Evolutionary conservation across 768 basidiomycete species (phyloP), one percentile per base, ranked within the genome.

Genomic region (Gloeopeniophorella convolvens): DNA sequence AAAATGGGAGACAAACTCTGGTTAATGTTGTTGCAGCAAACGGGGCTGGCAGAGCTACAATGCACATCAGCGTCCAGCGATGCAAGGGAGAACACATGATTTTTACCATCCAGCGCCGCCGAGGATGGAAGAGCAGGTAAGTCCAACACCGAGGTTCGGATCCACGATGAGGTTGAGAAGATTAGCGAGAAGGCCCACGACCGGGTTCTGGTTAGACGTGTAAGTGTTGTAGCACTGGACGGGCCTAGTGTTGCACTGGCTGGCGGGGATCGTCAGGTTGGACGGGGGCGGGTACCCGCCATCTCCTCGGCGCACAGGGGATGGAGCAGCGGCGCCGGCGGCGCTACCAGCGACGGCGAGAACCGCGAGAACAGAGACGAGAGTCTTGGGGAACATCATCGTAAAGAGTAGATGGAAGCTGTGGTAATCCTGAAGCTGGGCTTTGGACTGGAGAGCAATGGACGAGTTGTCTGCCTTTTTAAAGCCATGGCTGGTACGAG

Each of bases 401-500:
- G 33, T 42, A 18, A 43, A 37, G 28, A 23, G 18, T 47, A 23
- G 23, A 10, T 13, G 33, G 33, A 12, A n/a, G 27, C 21, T 33
- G 31, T 18, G 37, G 28, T 37, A 48, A 48, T 31, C n/a, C 20
- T 48, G 42, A 33, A 18, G 27, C 31, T 24, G 51, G 21, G 16
- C 45, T 42, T 39, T 37, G 45, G 34, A 32, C 24, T 36, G 41
- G 21, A 34, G 36, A 34, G 36, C 31, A 27, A 44, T 26, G 23
- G 33, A 20, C 30, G 15, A 26, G 33, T 9, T 39, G 23, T 15
- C 26, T 20, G 9, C 32, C 41, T 18, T 33, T 42, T 37, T 53
- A 53, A 48, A 52, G 24, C 34, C 27, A 18, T 48, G 21, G 8
- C 45, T 32, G 26, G 16, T n/a, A n/a, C n/a, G n/a, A n/a, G n/a